Evolutionary conservation across 2,329 filamentous ascomycete genomes (phyloP).

Genomic region (Hypoxylon sp.): DNA sequence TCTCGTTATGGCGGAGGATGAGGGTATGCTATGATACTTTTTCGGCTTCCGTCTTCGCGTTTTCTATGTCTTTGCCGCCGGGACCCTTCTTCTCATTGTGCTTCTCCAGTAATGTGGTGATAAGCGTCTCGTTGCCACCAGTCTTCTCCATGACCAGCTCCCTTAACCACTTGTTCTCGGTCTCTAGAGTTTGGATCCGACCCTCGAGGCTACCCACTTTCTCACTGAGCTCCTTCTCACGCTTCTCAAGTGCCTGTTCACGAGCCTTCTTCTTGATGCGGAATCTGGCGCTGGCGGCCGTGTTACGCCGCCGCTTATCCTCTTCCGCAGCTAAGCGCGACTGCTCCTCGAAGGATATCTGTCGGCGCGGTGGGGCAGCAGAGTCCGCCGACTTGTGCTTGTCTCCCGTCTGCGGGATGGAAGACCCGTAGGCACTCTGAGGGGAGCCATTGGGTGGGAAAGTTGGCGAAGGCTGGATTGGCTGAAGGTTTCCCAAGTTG

Average conservation of each 20-base stretch:
- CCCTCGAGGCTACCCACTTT: slow-evolving; percentile 78
- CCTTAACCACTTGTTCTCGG: slow-evolving; percentile 53
- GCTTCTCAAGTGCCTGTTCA: slow-evolving; percentile 83
- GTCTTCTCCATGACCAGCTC: slow-evolving; percentile 88
- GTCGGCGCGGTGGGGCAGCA: slow-evolving; percentile 50
- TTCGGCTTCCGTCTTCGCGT: slow-evolving; percentile 29
- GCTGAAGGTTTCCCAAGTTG: slow-evolving; percentile 53
- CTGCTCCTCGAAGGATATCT: slow-evolving; percentile 72
- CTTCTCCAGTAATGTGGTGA: slow-evolving; percentile 62
- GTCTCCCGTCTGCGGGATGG: slow-evolving; percentile 48
- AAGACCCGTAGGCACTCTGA: slow-evolving; percentile 47
- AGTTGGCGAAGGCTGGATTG: slow-evolving; percentile 62
- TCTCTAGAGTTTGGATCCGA: slow-evolving; percentile 72
- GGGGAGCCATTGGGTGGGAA: slow-evolving; percentile 53
- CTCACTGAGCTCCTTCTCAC: slow-evolving; percentile 83
- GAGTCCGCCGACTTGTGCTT: slow-evolving; percentile 58
- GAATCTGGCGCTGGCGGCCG: slow-evolving; percentile 87
- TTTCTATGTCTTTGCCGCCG: slow-evolving; percentile 38
- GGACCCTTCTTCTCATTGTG: slow-evolving; percentile 49
- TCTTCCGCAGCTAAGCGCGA: slow-evolving; percentile 82
- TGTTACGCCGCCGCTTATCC: slow-evolving; percentile 89
- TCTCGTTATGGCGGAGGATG: slow-evolving; percentile 8
- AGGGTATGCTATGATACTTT: slow-evolving; percentile 26
- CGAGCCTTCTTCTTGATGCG: slow-evolving; percentile 96
- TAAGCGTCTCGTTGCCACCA: slow-evolving; percentile 63